Base-by-base conservation (phyloP, 352 stramenopile genomes). In the Phytophthora agathidicida region DNA sequence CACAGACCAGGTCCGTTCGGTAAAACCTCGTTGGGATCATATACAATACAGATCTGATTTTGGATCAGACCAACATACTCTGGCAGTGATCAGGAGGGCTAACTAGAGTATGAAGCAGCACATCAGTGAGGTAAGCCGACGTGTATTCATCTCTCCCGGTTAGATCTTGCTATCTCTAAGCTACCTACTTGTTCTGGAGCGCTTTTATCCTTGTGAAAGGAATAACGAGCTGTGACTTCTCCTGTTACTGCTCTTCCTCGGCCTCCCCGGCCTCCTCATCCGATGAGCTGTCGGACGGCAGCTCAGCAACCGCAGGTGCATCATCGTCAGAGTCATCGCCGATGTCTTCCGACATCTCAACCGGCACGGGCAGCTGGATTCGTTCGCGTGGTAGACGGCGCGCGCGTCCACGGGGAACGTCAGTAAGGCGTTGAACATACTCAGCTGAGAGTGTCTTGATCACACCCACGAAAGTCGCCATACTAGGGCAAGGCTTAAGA, bases 31-130 rank as follows among this genome's bases (percentile, higher is more conserved):
- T 32, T 32, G n/a, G n/a, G n/a, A n/a, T n/a, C n/a, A 38, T 38
- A 38, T 38, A 38, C 32, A 16, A 16, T 38, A 38, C 32, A 38
- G 32, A 38, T 38, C 13, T 38, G 32, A 22, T 38, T 10, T 45
- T 45, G 37, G 37, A 47, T 47, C 39, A 35, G 23, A 35, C 23
- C 9, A 47, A 36, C 24, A 14, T 35, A 47, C 23, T 47, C 41
- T 36, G n/a, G 35, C 41, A 35, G 13, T 26, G 41, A 47, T 47
- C 41, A 36, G 41, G 13, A 47, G 24, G 22, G 19, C 23, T 19
- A 47, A 33, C 39, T 6, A 33, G 13, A 10, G n/a, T n/a, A n/a
- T 47, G 41, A 35, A 33, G 41, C 41, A 47, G 16, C 22, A 35
- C 8, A n/a, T 23, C 20, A 36, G 24, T 36, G 26, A 47, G 24